Evolutionary conservation across 495 filamentous ascomycete genomes (phyloP), one percentile per base, ranked within the genome.

Genomic region (Chlorociboria aeruginascens): DNA sequence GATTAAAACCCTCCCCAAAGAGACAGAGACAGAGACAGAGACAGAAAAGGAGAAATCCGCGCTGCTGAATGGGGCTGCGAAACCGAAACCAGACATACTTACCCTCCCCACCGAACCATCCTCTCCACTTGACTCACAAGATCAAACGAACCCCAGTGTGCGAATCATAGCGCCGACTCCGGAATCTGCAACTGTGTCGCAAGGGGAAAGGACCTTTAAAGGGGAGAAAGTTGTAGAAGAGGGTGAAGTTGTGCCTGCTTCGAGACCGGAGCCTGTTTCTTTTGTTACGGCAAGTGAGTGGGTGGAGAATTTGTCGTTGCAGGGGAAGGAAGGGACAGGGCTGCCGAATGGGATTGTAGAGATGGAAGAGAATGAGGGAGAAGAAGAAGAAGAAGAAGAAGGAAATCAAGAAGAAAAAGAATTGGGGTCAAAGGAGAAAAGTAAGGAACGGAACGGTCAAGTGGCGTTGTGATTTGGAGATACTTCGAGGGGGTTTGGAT

Each of bases 1-100:
- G 8, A 54, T 77, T 11, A 64, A 66, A 0, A 66, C 58, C 48
- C 54, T 60, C 8, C 38, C 40, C 2, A 41, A 20, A 31, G n/a
- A 43, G 40, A 50, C 8, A 35, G 43, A n/a, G 10, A 32, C 33
- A 16, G 11, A 12, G 16, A 10, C 36, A 40, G 45, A 52, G 9
- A 11, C 20, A 8, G 25, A 50, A 9, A 10, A 3, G 6, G n/a
- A 32, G 6, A 45, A 44, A 45, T 33, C 17, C 3, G 9, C 38
- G 7, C 11, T 12, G 3, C 29, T 30, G 9, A 31, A 41, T 4
- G 25, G 45, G 10, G 25, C 13, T 20, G 44, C 32, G 20, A 36
- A 12, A 16, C 2, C 8, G 44, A 14, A 32, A 8, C 29, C 32
- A 28, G 40, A 29, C 1, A 3, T 28, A 2, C 40, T 29, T 28